Evolutionary conservation across 805 yeast species (phyloP).

Genomic region (Starmerella vitae): DNA sequence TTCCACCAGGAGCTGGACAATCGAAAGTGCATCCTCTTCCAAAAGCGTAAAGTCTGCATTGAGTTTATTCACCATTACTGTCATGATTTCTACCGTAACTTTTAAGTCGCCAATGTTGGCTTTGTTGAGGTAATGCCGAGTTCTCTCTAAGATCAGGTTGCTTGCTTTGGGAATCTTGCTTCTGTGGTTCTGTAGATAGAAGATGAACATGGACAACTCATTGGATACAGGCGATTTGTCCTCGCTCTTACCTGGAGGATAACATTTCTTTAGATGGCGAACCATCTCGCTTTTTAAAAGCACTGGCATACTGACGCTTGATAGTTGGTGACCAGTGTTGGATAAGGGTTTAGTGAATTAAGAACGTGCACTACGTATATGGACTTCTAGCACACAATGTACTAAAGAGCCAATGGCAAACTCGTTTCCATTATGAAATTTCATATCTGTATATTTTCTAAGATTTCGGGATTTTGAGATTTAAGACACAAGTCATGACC

Average conservation of each 20-base stretch:
- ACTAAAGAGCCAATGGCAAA: no score
- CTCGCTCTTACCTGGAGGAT: constrained; percentile 73
- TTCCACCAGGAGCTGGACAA: constrained; percentile 49
- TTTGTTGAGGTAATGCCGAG: constrained; percentile 45
- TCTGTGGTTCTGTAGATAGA: constrained; percentile 81
- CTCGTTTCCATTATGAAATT: no score
- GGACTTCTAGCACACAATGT: no score
- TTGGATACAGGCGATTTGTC: constrained; percentile 90
- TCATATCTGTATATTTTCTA: no score
- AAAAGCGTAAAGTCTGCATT: constrained; percentile 72
- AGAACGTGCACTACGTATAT: not conserved
- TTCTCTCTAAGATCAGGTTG: constrained; percentile 47
- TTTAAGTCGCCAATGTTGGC: constrained; percentile 64
- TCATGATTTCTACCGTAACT: constrained; percentile 62
- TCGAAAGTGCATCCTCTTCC: constrained; percentile 52
- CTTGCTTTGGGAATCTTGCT: constrained; percentile 83
- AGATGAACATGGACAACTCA: constrained; percentile 73
- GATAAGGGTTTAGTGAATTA: no score
- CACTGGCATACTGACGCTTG: not conserved
- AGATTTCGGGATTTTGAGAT: no score
- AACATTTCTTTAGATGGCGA: constrained; percentile 77
- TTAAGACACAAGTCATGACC: no score
- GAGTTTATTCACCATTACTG: constrained; percentile 60
- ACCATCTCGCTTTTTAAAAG: constrained; percentile 25
- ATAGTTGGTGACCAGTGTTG: not conserved